Percentiles rank a stretch among this genome's conserved stretches.
Conservation (phyloP, 805 yeast genomes). For the Metschnikowia sp. region DNA sequence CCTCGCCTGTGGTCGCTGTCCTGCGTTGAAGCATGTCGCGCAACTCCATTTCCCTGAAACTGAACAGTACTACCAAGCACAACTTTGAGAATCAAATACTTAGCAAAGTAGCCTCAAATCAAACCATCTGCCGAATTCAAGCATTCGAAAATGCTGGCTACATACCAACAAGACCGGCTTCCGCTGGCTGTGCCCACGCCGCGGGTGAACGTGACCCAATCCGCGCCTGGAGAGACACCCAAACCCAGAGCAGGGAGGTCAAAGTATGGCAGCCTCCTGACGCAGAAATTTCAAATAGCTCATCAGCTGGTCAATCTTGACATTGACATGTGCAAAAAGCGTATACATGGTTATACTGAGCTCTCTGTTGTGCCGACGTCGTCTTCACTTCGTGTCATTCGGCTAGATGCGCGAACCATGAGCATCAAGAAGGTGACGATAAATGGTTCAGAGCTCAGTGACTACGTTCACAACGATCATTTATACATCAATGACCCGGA, state of each 20-base stretch:
- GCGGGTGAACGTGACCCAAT: constrained; percentile 6
- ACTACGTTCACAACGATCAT: constrained; percentile 55
- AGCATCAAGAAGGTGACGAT: constrained; percentile 60
- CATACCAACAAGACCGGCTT: constrained; percentile 8
- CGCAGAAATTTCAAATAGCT: constrained; percentile 64
- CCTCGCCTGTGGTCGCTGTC: too few species aligned
- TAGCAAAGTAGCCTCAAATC: too few species aligned
- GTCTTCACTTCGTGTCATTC: constrained; percentile 52
- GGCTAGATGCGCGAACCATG: constrained; percentile 79
- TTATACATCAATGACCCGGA: constrained; percentile 38
- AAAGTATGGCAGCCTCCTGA: constrained; percentile 20
- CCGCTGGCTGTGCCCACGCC: constrained; percentile 20
- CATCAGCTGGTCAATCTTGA: constrained; percentile 83
- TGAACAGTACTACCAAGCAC: too few species aligned
- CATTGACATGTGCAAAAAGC: constrained; percentile 63
- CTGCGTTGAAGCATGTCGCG: too few species aligned
- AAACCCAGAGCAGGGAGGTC: constrained; percentile 7
- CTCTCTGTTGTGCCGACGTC: constrained; percentile 73
- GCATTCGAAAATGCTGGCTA: constrained; percentile 8
- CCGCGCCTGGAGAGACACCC: constrained; percentile 15
- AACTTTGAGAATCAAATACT: too few species aligned
- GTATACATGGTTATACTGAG: constrained; percentile 73
- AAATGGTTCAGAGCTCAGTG: constrained; percentile 51
- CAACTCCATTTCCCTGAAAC: too few species aligned
- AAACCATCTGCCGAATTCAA: neutral